phyloP scores from a whole-genome alignment of 2,329 filamentous ascomycete species.

The Cephalotrichum gorgonifer region DNA sequence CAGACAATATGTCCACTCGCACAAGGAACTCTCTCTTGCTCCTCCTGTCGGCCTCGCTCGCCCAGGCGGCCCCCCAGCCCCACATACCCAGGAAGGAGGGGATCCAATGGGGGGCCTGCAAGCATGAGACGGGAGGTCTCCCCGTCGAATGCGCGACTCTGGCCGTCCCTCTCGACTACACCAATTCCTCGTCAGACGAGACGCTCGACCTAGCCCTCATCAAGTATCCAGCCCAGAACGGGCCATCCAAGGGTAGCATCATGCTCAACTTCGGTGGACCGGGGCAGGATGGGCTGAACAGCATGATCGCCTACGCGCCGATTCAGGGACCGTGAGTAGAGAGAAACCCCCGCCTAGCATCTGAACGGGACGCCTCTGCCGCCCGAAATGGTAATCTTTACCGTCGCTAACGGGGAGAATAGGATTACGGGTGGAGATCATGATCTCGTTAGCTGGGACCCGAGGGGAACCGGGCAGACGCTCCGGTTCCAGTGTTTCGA shows the following conservation, averaged over 20 bases:
- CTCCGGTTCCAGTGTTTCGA: conserved; percentile 12
- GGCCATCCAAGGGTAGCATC: conserved; percentile 23
- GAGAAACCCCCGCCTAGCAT: not conserved
- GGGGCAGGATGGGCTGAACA: conserved; percentile 10
- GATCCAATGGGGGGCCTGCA: no score
- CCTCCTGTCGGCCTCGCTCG: no score
- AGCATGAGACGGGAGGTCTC: no score
- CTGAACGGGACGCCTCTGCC: no score
- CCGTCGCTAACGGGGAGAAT: not conserved
- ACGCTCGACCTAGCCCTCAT: conserved; percentile 21
- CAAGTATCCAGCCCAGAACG: conserved; percentile 16
- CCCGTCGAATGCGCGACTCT: conserved; percentile 22
- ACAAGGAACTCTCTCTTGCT: no score
- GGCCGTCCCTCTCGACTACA: conserved; percentile 28
- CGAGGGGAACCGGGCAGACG: conserved; percentile 12
- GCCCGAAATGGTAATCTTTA: not conserved
- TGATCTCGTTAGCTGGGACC: conserved; percentile 14
- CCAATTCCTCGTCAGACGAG: conserved; percentile 12
- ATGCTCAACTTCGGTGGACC: conserved; percentile 28
- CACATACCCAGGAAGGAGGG: no score
- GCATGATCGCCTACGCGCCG: conserved; percentile 1
- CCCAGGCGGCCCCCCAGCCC: no score
- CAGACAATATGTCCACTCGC: no score
- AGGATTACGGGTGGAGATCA: conserved; percentile 11
- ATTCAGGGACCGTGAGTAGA: not conserved